Conservation (phyloP, 768 basidiomycete species). For the Lactarius quietus region DNA sequence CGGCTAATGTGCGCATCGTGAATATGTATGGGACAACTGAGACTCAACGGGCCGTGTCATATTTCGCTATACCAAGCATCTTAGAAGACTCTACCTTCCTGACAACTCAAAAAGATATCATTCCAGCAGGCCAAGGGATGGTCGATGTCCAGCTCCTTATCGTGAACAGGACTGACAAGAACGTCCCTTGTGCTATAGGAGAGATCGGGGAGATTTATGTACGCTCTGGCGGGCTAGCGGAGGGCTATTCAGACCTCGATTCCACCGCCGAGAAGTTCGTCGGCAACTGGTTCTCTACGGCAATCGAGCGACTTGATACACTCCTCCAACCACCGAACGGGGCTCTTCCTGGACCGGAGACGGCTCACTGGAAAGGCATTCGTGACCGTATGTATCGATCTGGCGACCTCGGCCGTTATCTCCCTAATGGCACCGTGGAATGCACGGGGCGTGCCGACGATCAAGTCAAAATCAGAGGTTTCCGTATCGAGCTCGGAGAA, state of each 20-base stretch:
- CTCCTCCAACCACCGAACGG: slow-evolving; percentile 56
- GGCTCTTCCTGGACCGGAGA: slow-evolving; percentile 60
- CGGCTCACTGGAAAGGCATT: slow-evolving; percentile 88
- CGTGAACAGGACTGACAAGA: slow-evolving; percentile 85
- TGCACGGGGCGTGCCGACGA: slow-evolving; percentile 97
- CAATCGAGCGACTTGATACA: slow-evolving; percentile 59
- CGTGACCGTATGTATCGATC: slow-evolving; percentile 97
- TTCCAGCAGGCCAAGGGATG: slow-evolving; percentile 98
- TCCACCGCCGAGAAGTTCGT: slow-evolving; percentile 92
- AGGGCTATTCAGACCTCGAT: slow-evolving; percentile 84
- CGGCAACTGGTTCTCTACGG: slow-evolving; percentile 79
- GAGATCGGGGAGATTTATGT: slow-evolving; percentile 99
- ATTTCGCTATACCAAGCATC: slow-evolving; percentile 88
- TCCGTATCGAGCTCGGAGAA: slow-evolving; percentile 97
- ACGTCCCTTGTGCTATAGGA: slow-evolving; percentile 85
- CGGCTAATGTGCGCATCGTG: slow-evolving; percentile 88
- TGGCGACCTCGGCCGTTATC: slow-evolving; percentile 93
- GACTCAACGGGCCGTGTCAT: slow-evolving; percentile 97
- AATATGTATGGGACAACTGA: slow-evolving; percentile 99
- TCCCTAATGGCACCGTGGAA: slow-evolving; percentile 89
- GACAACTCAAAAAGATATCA: slow-evolving; percentile 92
- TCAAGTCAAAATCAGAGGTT: slow-evolving; percentile 98
- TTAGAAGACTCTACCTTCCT: slow-evolving; percentile 85
- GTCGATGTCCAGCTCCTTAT: slow-evolving; percentile 95
- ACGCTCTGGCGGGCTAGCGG: slow-evolving; percentile 90